These are phyloP conservation scores for Cyclotella baltica DNA, from an alignment of 108 stramenopile genomes.

Conservation along the genomic window DNA sequence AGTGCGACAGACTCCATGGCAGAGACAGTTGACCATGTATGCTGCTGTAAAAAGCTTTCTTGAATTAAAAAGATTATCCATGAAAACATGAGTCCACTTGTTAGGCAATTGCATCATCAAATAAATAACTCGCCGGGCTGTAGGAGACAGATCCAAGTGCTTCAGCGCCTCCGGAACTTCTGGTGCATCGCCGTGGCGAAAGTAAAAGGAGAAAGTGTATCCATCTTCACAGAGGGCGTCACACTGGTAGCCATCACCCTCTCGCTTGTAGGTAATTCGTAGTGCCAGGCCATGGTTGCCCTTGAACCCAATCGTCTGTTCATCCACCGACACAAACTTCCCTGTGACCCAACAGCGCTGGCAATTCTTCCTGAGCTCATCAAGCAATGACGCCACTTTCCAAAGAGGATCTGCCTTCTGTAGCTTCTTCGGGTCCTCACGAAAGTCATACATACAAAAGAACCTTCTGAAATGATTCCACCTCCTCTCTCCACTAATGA, in stretches of 20 bases:
- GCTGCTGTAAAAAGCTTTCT: constrained; percentile 55
- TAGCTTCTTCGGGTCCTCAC: not conserved
- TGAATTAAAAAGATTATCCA: constrained; percentile 70
- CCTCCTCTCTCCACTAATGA: not conserved
- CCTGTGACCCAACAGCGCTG: constrained; percentile 23
- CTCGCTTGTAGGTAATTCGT: constrained; percentile 39
- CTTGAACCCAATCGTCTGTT: constrained; percentile 44
- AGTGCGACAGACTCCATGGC: constrained; percentile 11
- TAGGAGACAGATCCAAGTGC: constrained; percentile 26
- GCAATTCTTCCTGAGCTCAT: not conserved
- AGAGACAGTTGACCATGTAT: constrained; percentile 59
- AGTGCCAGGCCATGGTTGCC: constrained; percentile 25
- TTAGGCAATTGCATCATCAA: constrained; percentile 40
- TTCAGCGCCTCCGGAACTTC: not conserved
- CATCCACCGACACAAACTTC: constrained; percentile 32
- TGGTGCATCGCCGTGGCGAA: constrained; percentile 9
- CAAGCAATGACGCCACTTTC: constrained; percentile 7
- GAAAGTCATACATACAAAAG: constrained; percentile 11
- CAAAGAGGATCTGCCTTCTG: constrained; percentile 4
- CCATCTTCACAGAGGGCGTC: constrained; percentile 37
- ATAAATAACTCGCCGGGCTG: constrained; percentile 66
- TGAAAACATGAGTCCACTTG: constrained; percentile 32
- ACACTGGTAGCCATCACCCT: constrained; percentile 46
- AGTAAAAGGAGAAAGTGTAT: constrained; percentile 25
- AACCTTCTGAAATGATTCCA: constrained; percentile 7